Evolutionary conservation across 2,329 filamentous ascomycete genomes (phyloP).

Genomic region (Penicillium griseofulvum): DNA sequence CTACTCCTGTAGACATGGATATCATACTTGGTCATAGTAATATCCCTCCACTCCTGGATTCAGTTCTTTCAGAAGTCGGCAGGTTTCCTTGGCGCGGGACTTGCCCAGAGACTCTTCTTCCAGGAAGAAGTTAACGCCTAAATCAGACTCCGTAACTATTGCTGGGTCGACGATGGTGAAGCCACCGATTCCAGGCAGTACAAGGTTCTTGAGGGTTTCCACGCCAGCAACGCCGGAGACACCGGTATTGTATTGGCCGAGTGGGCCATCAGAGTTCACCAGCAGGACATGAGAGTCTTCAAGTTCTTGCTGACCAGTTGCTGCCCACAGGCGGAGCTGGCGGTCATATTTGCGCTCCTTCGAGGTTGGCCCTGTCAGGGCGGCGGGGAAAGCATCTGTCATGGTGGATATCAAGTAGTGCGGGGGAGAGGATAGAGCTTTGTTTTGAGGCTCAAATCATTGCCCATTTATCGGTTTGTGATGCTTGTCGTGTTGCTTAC

Average conservation of each 20-base stretch:
- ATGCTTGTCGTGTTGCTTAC: neutral
- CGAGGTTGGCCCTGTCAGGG: constrained; percentile 51
- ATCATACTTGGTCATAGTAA: constrained; percentile 58
- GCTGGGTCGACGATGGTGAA: constrained; percentile 88
- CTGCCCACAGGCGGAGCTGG: constrained; percentile 92
- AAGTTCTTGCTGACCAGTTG: constrained; percentile 82
- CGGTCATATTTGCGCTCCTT: constrained; percentile 84
- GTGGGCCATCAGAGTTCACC: constrained; percentile 64
- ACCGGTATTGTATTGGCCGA: constrained; percentile 32
- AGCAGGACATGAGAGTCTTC: constrained; percentile 90
- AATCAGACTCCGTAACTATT: constrained; percentile 72
- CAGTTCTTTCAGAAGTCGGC: constrained; percentile 75
- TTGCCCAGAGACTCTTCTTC: constrained; percentile 74
- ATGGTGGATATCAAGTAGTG: constrained; percentile 23
- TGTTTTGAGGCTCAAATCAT: neutral
- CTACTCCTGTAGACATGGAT: neutral
- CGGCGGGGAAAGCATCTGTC: constrained; percentile 37
- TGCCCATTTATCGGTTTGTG: neutral
- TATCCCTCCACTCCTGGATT: constrained; percentile 88
- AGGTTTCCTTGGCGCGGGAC: constrained; percentile 73
- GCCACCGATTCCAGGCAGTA: constrained; percentile 83
- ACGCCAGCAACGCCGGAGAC: constrained; percentile 83
- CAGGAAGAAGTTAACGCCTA: constrained; percentile 96
- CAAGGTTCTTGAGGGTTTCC: constrained; percentile 95
- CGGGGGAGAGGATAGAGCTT: neutral